Base-by-base conservation (phyloP, 1,284 basidiomycete species). In the Tylopilus orsonianus region DNA sequence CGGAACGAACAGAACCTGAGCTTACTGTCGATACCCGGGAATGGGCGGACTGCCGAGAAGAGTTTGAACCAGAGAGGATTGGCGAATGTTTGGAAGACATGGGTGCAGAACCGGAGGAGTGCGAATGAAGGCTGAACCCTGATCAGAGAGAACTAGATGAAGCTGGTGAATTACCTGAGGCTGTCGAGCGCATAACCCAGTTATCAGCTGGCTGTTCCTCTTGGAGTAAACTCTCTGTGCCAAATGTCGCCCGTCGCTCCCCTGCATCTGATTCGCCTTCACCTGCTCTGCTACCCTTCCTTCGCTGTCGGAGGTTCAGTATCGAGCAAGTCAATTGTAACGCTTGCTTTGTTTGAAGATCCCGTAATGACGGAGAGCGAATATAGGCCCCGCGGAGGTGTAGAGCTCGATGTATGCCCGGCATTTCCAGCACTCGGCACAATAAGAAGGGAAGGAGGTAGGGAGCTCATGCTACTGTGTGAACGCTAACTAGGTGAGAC, bases 301-400 rank as follows among this genome's bases (percentile, higher is more conserved):
- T 72, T 71, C 24, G 84, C 78, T 46, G 58, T 58, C 2, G 84
- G 84, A 6, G 84, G 85, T 22, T 73, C 80, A 27, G 85, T 81
- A 49, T 87, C 85, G 10, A 85, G 66, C 7, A 84, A 59, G 57
- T 86, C 82, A 19, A 81, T 74, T 4, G 72, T 65, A 45, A 80
- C 69, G 0, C 66, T 71, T 18, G 68, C 59, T 13, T 44, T 53
- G 29, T 55, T 56, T 7, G 66, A 66, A 23, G 68, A 66, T 22
- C 61, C 71, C 12, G 65, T 70, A 22, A 66, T 69, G 14, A 59
- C 60, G 13, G 70, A 71, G 23, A 65, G 50, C 8, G 71, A 74
- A 24, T 75, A 80, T 81, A 1, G 80, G 80, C 52, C n/a, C n/a
- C n/a, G n/a, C n/a, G n/a, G n/a, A n/a, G n/a, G n/a, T n/a, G n/a